Base-by-base conservation (phyloP, 2,329 filamentous ascomycete genomes). In the Fusarium burgessii region DNA sequence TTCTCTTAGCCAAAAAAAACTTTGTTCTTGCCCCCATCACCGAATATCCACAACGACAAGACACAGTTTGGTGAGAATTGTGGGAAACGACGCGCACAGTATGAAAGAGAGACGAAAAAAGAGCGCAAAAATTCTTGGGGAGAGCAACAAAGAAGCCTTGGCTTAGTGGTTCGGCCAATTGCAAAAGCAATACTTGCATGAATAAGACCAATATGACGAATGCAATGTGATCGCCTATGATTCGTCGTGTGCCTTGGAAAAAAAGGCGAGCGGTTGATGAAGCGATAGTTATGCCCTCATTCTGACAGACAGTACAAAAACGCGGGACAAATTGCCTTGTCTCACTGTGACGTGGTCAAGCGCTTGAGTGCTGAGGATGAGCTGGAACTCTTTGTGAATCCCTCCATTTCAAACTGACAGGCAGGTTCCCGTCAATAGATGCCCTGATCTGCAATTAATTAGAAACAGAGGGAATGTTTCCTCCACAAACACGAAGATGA, bases 341-440 rank as follows among this genome's bases (percentile, higher is more conserved):
- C 45, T 46, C 23, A 43, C 50, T 36, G 64, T 67, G 65, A 58
- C 67, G 68, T 72, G 63, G 58, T 25, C 41, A 54, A 46, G 54
- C 20, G 23, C 25, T 33, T n/a, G 7, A 45, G 23, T 65, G 43
- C 45, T 55, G 33, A 33, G 52, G 38, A 42, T 50, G 38, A 55
- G 35, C 42, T 67, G 58, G 36, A 23, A 58, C 43, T 56, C 29
- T 45, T 45, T 70, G 69, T 71, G 58, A 64, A 56, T n/a, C 63
- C 68, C 51, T 36, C 55, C 59, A 60, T 51, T 38, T 52, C 62
- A 58, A n/a, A 14, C 15, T 56, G 17, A 9, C 38, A 46, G 36
- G 68, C 46, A 63, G 56, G 51, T 47, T 61, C 45, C 68, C 55
- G 69, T 70, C 65, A 70, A 71, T 36, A 70, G 58, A 71, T 63